Conservation (phyloP, 768 basidiomycete species). For the Podaxis sp. region DNA sequence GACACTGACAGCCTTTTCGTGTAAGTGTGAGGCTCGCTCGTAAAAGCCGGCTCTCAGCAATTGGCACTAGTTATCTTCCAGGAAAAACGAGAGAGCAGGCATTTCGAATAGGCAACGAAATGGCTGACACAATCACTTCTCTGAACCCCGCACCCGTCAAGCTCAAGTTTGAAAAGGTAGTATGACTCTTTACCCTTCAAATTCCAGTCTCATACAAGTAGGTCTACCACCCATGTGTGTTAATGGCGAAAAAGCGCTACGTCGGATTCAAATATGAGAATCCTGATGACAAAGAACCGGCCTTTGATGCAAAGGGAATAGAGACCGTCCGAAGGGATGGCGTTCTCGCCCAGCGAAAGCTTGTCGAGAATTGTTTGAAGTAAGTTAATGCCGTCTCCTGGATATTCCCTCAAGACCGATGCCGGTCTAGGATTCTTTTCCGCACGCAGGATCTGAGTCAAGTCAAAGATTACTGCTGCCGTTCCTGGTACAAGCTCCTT, state of each 20-base stretch:
- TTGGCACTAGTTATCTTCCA: slow-evolving; percentile 56
- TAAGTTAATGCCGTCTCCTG: slow-evolving; percentile 30
- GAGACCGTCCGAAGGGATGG: slow-evolving; percentile 96
- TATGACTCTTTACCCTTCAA: not conserved
- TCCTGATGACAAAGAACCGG: slow-evolving; percentile 73
- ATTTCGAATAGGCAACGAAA: slow-evolving; percentile 90
- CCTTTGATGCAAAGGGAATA: slow-evolving; percentile 96
- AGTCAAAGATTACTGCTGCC: slow-evolving; percentile 85
- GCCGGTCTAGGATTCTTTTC: slow-evolving; percentile 72
- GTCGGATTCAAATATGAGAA: slow-evolving; percentile 95
- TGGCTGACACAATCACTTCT: slow-evolving; percentile 83
- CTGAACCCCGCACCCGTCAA: slow-evolving; percentile 90
- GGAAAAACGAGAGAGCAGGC: slow-evolving; percentile 94
- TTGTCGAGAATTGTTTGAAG: slow-evolving; percentile 90
- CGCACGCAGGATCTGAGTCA: slow-evolving; percentile 85
- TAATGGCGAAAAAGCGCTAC: slow-evolving; percentile 98
- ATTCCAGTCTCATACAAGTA: slow-evolving; percentile 26
- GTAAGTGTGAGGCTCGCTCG: slow-evolving; percentile 26
- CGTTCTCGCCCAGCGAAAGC: slow-evolving; percentile 86
- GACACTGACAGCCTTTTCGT: slow-evolving; percentile 97
- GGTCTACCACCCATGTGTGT: slow-evolving; percentile 93
- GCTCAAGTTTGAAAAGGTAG: slow-evolving; percentile 96
- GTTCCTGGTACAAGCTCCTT: slow-evolving; percentile 82
- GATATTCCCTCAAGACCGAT: not conserved
- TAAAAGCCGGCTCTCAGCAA: not conserved